Evolutionary conservation across 306 rosid genomes (phyloP), one percentile per base, ranked within the genome.

Genomic region (Prinsepia uniflora): DNA sequence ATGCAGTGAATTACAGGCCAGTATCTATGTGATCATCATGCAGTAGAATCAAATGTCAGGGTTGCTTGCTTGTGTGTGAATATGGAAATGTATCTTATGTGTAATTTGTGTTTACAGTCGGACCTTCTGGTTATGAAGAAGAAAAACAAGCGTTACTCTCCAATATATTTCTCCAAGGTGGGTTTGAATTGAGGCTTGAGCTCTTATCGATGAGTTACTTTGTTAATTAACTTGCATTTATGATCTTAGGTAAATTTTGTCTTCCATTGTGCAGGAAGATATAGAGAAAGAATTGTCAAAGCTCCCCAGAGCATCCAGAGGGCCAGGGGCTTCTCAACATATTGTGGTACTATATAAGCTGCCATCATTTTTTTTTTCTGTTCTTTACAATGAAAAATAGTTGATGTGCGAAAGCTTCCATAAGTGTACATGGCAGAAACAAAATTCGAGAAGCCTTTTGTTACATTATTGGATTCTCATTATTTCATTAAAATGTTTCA

Each of bases 131-230:
- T 91, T 79, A 84, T 87, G 83, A 94, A 89, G 84, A 94, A 82
- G 88, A 90, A 83, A 82, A 90, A 86, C 78, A 94, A 82, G 84
- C 96, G 98, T 72, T 94, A 89, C 76, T 94, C 96, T 79, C 98
- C 98, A 63, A 79, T 90, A 47, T 94, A 90, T 75, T 94, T 94
- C 84, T 79, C 90, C 17, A 94, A 86, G 98, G 97, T 90, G 77
- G 59, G 92, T 83, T 84, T 69, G 45, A 61, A 36, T 20, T 36
- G 20, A 63, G 49, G 57, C 63, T 39, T 76, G 71, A 58, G 79
- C 68, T 65, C 46, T 40, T 13, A 5, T 42, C 13, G 46, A 72
- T 67, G 63, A 61, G 10, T 68, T 73, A 6, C 15, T 14, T n/a
- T 7, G 11, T 30, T 34, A 54, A 56, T 10, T 6, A 6, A 39